Base-by-base conservation (phyloP, 306 rosid species). In the Prunus salicina region DNA sequence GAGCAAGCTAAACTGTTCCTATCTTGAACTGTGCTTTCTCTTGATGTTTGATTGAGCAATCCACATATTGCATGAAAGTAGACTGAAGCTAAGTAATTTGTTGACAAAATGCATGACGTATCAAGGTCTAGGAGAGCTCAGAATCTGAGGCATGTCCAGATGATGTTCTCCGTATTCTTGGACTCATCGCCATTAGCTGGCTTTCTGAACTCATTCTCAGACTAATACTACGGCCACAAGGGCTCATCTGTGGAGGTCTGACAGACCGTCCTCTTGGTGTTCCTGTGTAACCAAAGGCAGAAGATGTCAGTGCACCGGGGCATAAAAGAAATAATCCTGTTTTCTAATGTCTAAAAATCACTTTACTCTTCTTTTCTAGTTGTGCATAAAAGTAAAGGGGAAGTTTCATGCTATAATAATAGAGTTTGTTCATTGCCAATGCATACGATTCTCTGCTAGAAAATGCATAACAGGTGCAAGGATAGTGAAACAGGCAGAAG, bases 91-190 rank as follows among this genome's bases (percentile, higher is more conserved):
- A 9, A 75, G 50, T 65, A 55, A 64, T 51, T 76, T 66, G 78
- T 51, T 65, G 57, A 67, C 50, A 60, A 76, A 65, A 49, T 79
- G 52, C 49, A 49, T 68, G 56, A 72, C 30, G 77, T 61, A 68
- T 65, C 73, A 76, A 82, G 75, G 69, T 78, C 81, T 85, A 89
- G 64, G 93, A 56, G 80, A 95, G 86, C 84, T 95, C 97, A 58
- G 97, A 90, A 87, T 92, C 96, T 30, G 97, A 95, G 87, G 83
- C 92, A 86, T 87, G 95, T 78, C 97, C 91, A 16, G 97, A 87
- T 72, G 84, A 51, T 74, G 85, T 30, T 86, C 97, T 85, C 73
- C 86, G 81, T 2, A 83, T 47, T 83, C 91, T 89, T 63, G 95
- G 89, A 87, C 90, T 88, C 67, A 79, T 61, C 41, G 38, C 34